Conservation (phyloP, 2,329 filamentous ascomycete species). For the Arthroderma uncinatum region DNA sequence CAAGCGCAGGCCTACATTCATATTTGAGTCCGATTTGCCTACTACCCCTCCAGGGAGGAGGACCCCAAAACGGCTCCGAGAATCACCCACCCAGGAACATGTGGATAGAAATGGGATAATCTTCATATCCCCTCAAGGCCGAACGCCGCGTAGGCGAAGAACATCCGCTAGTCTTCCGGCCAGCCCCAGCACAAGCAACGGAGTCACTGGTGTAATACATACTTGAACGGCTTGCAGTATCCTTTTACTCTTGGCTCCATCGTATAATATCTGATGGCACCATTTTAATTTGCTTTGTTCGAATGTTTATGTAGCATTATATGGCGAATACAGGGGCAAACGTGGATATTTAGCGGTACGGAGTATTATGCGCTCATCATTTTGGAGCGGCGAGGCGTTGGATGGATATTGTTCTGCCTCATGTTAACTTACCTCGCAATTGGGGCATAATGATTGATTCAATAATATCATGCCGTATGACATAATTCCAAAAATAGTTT, state of each 20-base stretch:
- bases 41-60: neutral
- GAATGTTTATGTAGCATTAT: no score
- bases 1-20: neutral
- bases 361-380: no score
- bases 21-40: neutral
- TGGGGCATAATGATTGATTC: no score
- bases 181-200: neutral
- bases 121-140: neutral
- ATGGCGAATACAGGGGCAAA: no score
- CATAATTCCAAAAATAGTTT: no score
- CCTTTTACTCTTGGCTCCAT: neutral
- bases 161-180: neutral
- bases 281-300: no score
- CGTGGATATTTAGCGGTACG: no score
- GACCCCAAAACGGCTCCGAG: neutral
- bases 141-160: constrained; percentile 6
- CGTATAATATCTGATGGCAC: no score
- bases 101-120: constrained; percentile 5
- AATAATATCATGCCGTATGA: no score
- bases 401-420: no score
- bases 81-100: neutral
- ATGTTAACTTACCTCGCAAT: no score
- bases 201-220: neutral
- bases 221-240: neutral
- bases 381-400: no score